phyloP scores from a whole-genome alignment of 495 filamentous ascomycete genomes.

The Friedmanniomyces endolithicus region DNA sequence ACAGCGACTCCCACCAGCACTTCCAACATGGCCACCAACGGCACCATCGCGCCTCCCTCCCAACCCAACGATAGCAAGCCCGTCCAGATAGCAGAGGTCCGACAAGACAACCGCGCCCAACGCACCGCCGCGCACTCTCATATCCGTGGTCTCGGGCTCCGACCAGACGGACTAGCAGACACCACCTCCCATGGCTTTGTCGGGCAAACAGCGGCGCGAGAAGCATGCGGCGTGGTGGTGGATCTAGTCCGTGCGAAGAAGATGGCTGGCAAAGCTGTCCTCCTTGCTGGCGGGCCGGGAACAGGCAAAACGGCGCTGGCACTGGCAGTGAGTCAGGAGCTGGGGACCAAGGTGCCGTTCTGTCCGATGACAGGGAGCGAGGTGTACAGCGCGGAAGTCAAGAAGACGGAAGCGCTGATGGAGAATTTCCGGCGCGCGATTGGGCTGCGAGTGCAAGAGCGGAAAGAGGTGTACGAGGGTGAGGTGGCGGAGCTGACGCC shows the following conservation, averaged over 20 bases:
- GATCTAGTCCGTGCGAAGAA: slow-evolving; percentile 90
- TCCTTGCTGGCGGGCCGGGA: slow-evolving; percentile 84
- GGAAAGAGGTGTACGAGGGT: slow-evolving; percentile 95
- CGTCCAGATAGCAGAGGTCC: slow-evolving; percentile 85
- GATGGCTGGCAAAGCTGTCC: slow-evolving; percentile 88
- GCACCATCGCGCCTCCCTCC: slow-evolving; percentile 4
- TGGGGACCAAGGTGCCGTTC: slow-evolving; percentile 95
- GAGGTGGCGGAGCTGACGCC: slow-evolving; percentile 93
- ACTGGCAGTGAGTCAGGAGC: slow-evolving; percentile 83
- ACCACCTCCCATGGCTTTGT: slow-evolving; percentile 59
- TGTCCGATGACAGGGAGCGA: slow-evolving; percentile 95
- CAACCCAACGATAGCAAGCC: background rate
- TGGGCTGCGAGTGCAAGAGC: slow-evolving; percentile 84
- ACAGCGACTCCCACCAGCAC: background rate
- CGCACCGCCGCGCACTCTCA: slow-evolving; percentile 93
- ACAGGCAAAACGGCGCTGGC: slow-evolving; percentile 96
- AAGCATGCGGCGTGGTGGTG: slow-evolving; percentile 90
- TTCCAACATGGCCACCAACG: slow-evolving; percentile 11
- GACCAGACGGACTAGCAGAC: slow-evolving; percentile 70
- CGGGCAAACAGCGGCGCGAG: slow-evolving; percentile 75
- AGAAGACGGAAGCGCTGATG: slow-evolving; percentile 98
- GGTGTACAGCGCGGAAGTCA: slow-evolving; percentile 91
- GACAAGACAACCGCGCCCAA: slow-evolving; percentile 85
- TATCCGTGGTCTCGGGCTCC: slow-evolving; percentile 85
- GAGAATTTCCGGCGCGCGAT: slow-evolving; percentile 96